A percentile compares a stretch with the other conserved stretches of the same genome.
These are phyloP conservation scores for Citrullus amarus DNA, from an alignment of 306 rosid species.

Conservation along the genomic window DNA sequence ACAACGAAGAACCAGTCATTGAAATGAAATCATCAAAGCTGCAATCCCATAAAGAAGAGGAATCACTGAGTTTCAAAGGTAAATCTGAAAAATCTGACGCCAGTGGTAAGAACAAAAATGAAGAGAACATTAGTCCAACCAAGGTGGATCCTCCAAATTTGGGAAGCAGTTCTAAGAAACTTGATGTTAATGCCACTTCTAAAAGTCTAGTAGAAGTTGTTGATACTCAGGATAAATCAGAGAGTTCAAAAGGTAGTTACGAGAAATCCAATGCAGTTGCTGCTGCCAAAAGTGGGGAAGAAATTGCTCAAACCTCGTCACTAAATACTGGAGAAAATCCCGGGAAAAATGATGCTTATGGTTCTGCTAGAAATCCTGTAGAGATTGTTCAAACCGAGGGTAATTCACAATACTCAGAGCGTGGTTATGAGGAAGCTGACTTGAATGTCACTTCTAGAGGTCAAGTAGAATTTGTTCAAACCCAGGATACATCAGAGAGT, in stretches of 20 bases:
- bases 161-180: neutral
- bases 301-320: neutral
- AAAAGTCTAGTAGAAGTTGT: neutral
- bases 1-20: slow-evolving; percentile 9
- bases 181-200: neutral
- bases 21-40: slow-evolving; percentile 9
- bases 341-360: neutral
- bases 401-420: neutral
- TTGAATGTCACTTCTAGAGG: neutral
- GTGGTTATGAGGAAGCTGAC: neutral
- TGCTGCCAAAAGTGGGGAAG: neutral
- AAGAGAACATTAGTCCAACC: slow-evolving; percentile 20
- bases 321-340: neutral
- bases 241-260: neutral
- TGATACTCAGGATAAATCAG: neutral
- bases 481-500: neutral
- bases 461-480: neutral
- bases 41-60: slow-evolving; percentile 15
- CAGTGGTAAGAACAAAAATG: slow-evolving; percentile 17
- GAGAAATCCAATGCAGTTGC: neutral
- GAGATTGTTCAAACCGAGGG: neutral
- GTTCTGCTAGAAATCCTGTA: neutral
- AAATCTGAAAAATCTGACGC: slow-evolving; percentile 15
- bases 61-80: slow-evolving; percentile 6
- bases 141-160: neutral